Percentiles rank a stretch among this genome's conserved stretches.
phyloP scores from a whole-genome alignment of 2,329 filamentous ascomycete species.

The Aspergillus sp. region DNA sequence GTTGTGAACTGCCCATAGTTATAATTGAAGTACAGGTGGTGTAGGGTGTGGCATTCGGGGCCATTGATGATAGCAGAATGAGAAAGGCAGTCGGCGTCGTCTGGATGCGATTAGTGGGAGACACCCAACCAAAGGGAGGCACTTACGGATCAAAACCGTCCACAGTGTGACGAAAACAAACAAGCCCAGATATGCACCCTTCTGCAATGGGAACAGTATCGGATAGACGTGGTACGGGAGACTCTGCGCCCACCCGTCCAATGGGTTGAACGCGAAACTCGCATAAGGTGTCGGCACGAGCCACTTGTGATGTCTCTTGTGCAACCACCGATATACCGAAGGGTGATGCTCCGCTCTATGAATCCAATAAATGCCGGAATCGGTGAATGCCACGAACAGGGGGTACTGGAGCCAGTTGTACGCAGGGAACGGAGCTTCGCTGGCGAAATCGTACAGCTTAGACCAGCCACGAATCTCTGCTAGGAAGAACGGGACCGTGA shows the following conservation, averaged over 20 bases:
- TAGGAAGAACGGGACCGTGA: slow-evolving; percentile 80
- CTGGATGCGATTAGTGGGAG: slow-evolving; percentile 16
- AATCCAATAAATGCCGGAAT: slow-evolving; percentile 87
- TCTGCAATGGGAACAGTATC: slow-evolving; percentile 87
- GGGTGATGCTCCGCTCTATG: slow-evolving; percentile 82
- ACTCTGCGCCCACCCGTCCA: slow-evolving; percentile 86
- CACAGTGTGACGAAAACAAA: slow-evolving; percentile 94
- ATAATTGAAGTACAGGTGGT: slow-evolving; percentile 85
- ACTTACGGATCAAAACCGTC: slow-evolving; percentile 78
- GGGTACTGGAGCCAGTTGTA: slow-evolving; percentile 84
- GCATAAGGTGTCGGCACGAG: slow-evolving; percentile 95
- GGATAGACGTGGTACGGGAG: slow-evolving; percentile 91
- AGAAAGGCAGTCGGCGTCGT: slow-evolving; percentile 91
- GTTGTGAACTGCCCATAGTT: slow-evolving; percentile 97
- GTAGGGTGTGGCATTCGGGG: slow-evolving; percentile 91
- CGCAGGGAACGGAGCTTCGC: slow-evolving; percentile 71
- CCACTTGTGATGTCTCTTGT: slow-evolving; percentile 99
- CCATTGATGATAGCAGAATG: slow-evolving; percentile 88
- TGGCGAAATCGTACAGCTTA: slow-evolving; percentile 77
- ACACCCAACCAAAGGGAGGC: not conserved
- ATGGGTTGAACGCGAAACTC: slow-evolving; percentile 88
- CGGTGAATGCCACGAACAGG: slow-evolving; percentile 82
- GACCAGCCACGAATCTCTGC: slow-evolving; percentile 79
- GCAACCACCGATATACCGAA: slow-evolving; percentile 76
- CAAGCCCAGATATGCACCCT: slow-evolving; percentile 78